Base-by-base conservation (phyloP, 2,329 filamentous ascomycete genomes). In the Fusarium abutilonis region DNA sequence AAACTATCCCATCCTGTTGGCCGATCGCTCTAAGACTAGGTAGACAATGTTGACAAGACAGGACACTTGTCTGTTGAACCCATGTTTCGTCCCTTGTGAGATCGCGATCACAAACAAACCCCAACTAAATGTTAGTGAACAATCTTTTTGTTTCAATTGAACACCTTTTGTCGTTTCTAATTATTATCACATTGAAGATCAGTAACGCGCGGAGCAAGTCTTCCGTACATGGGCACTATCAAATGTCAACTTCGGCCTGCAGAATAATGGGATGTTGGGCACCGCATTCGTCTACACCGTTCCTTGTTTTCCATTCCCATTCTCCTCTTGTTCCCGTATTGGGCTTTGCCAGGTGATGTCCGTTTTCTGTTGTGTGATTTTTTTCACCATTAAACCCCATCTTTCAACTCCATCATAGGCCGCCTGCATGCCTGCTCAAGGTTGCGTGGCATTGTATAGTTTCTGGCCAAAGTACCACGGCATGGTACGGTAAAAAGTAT, bases 241-340 rank as follows among this genome's bases (percentile, higher is more conserved):
- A 52, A 42, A 56, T 31, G 43, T 15, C 52, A 47, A 62, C 35
- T 38, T 49, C 23, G 15, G 41, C 34, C 4, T 21, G 32, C 40
- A 52, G 26, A 48, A 45, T 15, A 46, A 54, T 47, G 44, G 47
- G 47, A 50, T 56, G 50, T 48, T 52, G 26, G 21, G 48, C 44
- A 49, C 47, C 47, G 51, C 56, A 57, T 58, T 54, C 34, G 55
- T 50, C 52, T 38, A 43, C 23, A 29, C 38, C 29, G 26, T 66
- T 65, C 59, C 62, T 50, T 63, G 63, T 64, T 63, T 64, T 66
- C 45, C 52, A 39, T 59, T 53, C 45, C 31, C 38, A 23, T 29
- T 23, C 32, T 28, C 38, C 19, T 46, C 61, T 26, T 51, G 41
- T 15, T 52, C 45, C 36, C 46, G 10, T 10, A 47, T 54, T 45